phyloP scores from a whole-genome alignment of 176 grass and related monocot genomes.

The Thalia dealbata region DNA sequence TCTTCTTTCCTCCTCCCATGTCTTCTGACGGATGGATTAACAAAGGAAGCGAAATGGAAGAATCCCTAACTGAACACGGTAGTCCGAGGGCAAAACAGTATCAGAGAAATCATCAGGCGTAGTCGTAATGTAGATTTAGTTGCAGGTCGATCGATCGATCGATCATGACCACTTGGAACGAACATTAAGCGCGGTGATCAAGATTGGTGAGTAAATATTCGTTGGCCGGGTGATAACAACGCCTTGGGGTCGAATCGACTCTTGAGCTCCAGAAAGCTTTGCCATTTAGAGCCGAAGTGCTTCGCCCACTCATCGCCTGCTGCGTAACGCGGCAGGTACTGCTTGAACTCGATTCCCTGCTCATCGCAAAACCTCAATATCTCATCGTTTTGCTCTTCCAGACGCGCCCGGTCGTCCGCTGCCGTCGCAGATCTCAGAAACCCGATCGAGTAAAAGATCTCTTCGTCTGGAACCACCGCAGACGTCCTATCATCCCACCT shows the following conservation, averaged over 20 bases:
- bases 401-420: not conserved
- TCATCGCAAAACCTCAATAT: constrained; percentile 2
- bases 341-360: not conserved
- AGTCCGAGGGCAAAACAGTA: no score
- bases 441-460: constrained; percentile 17
- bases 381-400: constrained; percentile 7
- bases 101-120: no score
- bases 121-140: no score
- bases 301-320: not conserved
- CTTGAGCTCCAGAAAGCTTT: constrained; percentile 7
- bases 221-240: constrained; percentile 10
- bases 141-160: no score
- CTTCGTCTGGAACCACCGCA: constrained; percentile 8
- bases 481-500: constrained; percentile 22
- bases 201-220: not conserved
- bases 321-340: constrained; percentile 14
- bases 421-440: not conserved
- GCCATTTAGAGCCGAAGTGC: constrained; percentile 17
- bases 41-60: no score
- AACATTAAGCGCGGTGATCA: no score
- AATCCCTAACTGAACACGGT: no score
- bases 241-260: constrained; percentile 12
- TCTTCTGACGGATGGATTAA: no score
- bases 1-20: no score
- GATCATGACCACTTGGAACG: no score